Evolutionary conservation across 371 early-diverging fungal genomes (phyloP).

Genomic region (Blastocladiella emersonii): DNA sequence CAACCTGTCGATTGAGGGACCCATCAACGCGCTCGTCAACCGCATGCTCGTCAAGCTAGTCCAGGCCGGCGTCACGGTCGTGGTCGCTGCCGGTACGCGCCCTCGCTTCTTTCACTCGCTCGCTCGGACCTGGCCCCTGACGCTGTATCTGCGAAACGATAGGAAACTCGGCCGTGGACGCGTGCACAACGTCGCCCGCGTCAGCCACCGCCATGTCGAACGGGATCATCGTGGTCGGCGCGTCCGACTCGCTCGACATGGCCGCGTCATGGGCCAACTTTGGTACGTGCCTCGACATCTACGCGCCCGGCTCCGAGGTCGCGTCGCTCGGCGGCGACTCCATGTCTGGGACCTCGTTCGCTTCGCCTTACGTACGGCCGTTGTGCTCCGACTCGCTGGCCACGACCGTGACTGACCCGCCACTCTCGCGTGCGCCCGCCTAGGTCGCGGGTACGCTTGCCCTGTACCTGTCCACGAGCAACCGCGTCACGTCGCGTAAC

Average conservation of each 20-base stretch:
- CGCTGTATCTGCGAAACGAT: too few relatives aligned
- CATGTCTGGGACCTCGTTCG: too few relatives aligned
- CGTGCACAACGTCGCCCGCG: slow-evolving; percentile 58
- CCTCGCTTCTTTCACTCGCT: too few relatives aligned
- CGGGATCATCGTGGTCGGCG: slow-evolving; percentile 50
- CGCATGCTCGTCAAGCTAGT: slow-evolving; percentile 24
- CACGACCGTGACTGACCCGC: too few relatives aligned
- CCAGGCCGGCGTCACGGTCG: slow-evolving; percentile 34
- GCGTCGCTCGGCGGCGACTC: too few relatives aligned
- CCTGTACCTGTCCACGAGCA: too few relatives aligned
- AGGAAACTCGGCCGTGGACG: slow-evolving; percentile 46
- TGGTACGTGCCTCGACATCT: slow-evolving; percentile 40
- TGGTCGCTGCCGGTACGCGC: slow-evolving; percentile 52
- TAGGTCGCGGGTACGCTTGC: neutral
- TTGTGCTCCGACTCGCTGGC: too few relatives aligned
- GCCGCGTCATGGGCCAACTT: slow-evolving; percentile 32
- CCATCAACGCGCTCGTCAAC: slow-evolving; percentile 19
- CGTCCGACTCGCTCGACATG: slow-evolving; percentile 31
- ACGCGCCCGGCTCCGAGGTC: too few relatives aligned
- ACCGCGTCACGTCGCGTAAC: too few relatives aligned
- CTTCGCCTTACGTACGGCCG: too few relatives aligned
- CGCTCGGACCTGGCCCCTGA: too few relatives aligned
- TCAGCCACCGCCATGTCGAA: slow-evolving; percentile 20
- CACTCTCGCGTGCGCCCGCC: too few relatives aligned
- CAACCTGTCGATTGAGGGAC: slow-evolving; percentile 47